Evolutionary conservation across 306 rosid genomes (phyloP).

Genomic region (Delonix regia): DNA sequence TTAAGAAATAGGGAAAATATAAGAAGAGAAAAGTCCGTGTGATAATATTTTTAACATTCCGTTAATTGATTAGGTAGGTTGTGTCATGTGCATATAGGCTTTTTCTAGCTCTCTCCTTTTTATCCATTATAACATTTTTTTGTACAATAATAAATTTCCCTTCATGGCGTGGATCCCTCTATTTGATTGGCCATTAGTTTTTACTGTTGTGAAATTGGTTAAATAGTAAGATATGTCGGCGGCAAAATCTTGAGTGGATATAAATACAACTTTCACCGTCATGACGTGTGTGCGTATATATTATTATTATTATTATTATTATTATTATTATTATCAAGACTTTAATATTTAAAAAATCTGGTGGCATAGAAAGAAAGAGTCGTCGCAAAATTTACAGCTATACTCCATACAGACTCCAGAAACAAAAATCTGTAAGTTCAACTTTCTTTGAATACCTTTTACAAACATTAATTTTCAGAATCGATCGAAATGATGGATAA

Average conservation of each 20-base stretch:
- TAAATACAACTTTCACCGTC: background rate
- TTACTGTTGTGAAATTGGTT: background rate
- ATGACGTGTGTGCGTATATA: background rate
- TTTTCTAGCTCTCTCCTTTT: background rate
- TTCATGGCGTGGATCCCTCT: background rate
- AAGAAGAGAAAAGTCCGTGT: background rate
- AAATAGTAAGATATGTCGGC: conserved; percentile 6
- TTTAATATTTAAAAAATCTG: background rate
- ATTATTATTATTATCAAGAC: background rate
- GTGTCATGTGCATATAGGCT: no score
- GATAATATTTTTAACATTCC: no score
- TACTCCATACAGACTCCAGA: background rate
- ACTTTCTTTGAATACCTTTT: background rate
- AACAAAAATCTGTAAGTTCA: background rate
- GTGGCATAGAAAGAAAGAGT: background rate
- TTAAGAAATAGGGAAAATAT: background rate
- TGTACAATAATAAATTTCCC: background rate
- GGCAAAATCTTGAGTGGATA: background rate
- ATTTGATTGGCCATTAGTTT: background rate
- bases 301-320: no score
- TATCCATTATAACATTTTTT: background rate
- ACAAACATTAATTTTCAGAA: background rate
- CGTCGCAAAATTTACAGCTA: background rate
- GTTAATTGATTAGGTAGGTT: no score
- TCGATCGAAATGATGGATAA: no score